These are phyloP conservation scores for Dissophora globulifera DNA, from an alignment of 192 early-diverging fungal species.

Conservation along the genomic window DNA sequence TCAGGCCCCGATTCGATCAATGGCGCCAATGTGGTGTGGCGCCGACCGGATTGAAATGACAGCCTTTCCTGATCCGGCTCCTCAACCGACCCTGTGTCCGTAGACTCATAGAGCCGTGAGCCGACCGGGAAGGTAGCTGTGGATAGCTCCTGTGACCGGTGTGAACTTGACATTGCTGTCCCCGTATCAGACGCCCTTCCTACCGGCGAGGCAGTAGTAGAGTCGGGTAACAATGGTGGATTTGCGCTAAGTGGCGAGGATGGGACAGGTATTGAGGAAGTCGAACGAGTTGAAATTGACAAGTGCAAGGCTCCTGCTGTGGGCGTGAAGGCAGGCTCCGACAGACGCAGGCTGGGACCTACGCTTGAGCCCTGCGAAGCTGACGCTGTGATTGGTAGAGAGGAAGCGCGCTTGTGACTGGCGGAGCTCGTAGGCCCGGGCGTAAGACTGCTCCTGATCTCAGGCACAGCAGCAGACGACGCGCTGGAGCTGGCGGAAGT, in stretches of 20 bases:
- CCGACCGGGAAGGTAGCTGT: not conserved
- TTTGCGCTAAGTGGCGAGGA: not conserved
- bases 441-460: conserved; percentile 17
- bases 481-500: not conserved
- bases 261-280: not conserved
- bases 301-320: too few relatives aligned
- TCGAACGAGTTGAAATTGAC: not conserved
- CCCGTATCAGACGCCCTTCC: not conserved
- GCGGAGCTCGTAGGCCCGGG: conserved; percentile 1
- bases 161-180: not conserved
- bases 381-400: conserved; percentile 26
- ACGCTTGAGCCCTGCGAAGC: not conserved
- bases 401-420: conserved; percentile 39
- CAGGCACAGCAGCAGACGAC: not conserved
- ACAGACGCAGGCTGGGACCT: not conserved
- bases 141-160: not conserved
- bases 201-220: not conserved
- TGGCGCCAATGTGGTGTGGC: conserved; percentile 1
- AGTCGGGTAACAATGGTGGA: not conserved
- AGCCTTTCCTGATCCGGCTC: not conserved
- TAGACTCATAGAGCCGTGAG: not conserved
- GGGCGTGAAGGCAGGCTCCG: too few relatives aligned
- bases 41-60: not conserved
- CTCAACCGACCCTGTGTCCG: not conserved
- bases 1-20: conserved; percentile 24